A percentile compares a stretch with the other conserved stretches of the same genome.
phyloP scores from a whole-genome alignment of 2,329 filamentous ascomycete species.

The Fusarium pininemorale region DNA sequence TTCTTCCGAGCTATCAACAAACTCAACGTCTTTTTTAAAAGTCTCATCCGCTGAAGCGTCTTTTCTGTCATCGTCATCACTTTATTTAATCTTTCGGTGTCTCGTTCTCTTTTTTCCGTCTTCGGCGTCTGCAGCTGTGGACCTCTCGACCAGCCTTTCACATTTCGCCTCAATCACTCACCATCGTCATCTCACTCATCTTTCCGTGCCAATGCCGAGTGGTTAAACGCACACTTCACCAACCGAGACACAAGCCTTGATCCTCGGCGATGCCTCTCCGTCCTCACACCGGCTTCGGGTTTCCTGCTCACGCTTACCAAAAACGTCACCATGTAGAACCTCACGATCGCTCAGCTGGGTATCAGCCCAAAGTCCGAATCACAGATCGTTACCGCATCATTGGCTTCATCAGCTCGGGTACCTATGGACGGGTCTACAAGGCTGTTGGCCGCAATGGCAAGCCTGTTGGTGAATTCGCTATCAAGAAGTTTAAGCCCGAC shows the following conservation, averaged over 20 bases:
- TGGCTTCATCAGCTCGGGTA: slow-evolving; percentile 97
- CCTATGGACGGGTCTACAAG: slow-evolving; percentile 98
- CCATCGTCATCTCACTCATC: neutral
- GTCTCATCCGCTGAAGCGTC: neutral
- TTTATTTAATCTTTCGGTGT: neutral
- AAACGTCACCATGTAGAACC: slow-evolving; percentile 56
- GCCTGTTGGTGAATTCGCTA: slow-evolving; percentile 82
- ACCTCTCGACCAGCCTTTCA: neutral
- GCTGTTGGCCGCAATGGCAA: slow-evolving; percentile 71
- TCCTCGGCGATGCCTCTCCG: slow-evolving; percentile 47
- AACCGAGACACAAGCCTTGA: neutral
- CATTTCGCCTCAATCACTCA: neutral
- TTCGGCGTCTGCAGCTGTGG: slow-evolving; percentile 9
- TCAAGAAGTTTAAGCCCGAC: slow-evolving; percentile 99
- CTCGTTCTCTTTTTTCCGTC: neutral
- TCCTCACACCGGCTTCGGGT: slow-evolving; percentile 44
- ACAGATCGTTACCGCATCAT: slow-evolving; percentile 95
- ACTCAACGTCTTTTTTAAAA: neutral
- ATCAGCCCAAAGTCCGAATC: slow-evolving; percentile 84
- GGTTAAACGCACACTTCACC: slow-evolving; percentile 12
- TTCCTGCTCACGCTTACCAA: slow-evolving; percentile 47
- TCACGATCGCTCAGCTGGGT: slow-evolving; percentile 62
- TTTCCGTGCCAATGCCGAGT: slow-evolving; percentile 35
- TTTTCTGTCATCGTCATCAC: slow-evolving; percentile 8
- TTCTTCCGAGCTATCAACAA: slow-evolving; percentile 4